Evolutionary conservation across 2,329 filamentous ascomycete species (phyloP).

Genomic region (Cercospora janseana): DNA sequence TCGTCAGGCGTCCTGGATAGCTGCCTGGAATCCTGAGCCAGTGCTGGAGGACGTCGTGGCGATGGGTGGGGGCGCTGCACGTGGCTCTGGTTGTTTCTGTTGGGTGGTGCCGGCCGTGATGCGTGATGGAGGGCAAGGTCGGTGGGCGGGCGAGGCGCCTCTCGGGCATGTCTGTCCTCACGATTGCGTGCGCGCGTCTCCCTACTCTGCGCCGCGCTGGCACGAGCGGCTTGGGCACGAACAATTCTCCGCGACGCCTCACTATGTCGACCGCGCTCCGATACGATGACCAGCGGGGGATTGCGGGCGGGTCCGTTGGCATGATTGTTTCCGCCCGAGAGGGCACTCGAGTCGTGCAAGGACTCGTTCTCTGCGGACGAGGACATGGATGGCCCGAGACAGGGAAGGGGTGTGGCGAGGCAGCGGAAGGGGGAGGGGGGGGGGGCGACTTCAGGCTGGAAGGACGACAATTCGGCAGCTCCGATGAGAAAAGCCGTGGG

Average conservation of each 20-base stretch:
- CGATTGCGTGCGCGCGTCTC: conserved; percentile 37
- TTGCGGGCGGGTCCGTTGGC: conserved; percentile 18
- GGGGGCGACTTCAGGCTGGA: neutral
- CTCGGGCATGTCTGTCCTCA: conserved; percentile 30
- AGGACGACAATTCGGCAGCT: neutral
- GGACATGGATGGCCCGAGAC: neutral
- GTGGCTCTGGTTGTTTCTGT: conserved; percentile 10
- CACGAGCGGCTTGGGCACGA: conserved; percentile 37
- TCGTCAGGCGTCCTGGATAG: conserved; percentile 9
- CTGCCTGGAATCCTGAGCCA: conserved; percentile 7
- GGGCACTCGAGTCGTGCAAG: neutral
- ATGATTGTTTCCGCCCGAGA: neutral
- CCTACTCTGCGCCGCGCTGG: conserved; percentile 36
- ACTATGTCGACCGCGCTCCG: conserved; percentile 34
- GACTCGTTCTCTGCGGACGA: neutral
- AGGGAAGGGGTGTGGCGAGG: neutral
- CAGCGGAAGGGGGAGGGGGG: neutral
- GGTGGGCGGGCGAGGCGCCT: conserved; percentile 20
- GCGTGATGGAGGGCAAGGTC: conserved; percentile 15
- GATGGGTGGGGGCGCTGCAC: neutral
- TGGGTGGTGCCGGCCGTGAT: conserved; percentile 8
- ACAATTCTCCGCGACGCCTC: conserved; percentile 36
- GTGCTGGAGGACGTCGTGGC: neutral
- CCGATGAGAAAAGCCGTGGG: neutral
- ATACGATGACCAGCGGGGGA: conserved; percentile 37